Evolutionary conservation across 2,329 filamentous ascomycete genomes (phyloP), one percentile per base, ranked within the genome.

Genomic region (Talaromyces amestolkiae): DNA sequence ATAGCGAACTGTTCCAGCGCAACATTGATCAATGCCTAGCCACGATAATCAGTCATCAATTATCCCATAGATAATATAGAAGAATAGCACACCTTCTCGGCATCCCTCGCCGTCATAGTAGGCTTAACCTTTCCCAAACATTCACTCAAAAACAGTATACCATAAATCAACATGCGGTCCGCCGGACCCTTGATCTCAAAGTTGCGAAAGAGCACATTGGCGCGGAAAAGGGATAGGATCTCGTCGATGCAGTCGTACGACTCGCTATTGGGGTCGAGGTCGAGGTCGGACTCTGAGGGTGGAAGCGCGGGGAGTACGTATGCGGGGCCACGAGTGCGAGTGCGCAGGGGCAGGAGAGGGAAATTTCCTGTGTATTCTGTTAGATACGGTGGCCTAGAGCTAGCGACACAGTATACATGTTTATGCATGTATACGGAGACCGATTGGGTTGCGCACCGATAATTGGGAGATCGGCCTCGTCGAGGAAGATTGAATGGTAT

Each of bases 141-240:
- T 79, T 98, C 93, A 80, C 90, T 94, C 74, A 98, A 86, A 80
- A 94, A 98, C 76, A 96, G 86, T 77, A 97, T 99, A 68, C 94
- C 94, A 82, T 99, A 99, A 75, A 98, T 93, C 71, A 99, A 85
- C 74, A 98, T 88, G 47, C 95, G 87, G 81, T 99, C 95, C 66
- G 95, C 94, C 31, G 92, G 91, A 15, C 95, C 95, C 81, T 97
- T 94, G 83, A 98, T 96, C 84, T 98, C 95, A 74, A 99, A 99
- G 85, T 98, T 99, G 74, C 95, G 91, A 86, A 98, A 99, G 81
- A 99, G 94, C 67, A 94, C 97, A 84, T 99, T 98, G 73, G 95
- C 94, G 70, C 95, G 92, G 86, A 98, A 99, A 59, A 98, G 87
- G 13, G 89, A 86, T 64, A 99, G 86, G 61, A 96, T 89, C 83